Evolutionary conservation across 345 rosid species (phyloP).

Genomic region (Populus alba): DNA sequence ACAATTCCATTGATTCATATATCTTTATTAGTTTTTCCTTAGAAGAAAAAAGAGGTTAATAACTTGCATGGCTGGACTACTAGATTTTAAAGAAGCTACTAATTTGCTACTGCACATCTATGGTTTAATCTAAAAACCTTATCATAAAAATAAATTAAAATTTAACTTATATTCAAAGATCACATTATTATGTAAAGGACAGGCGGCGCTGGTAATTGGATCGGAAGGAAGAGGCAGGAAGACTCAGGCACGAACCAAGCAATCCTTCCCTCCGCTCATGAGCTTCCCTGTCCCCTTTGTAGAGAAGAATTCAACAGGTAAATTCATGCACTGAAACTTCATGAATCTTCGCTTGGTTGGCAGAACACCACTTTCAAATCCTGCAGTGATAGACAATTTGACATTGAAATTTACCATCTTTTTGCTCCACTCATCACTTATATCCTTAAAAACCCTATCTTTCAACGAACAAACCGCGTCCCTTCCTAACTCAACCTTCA

Average conservation of each 20-base stretch:
- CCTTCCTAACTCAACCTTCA: not conserved
- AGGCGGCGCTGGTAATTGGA: too few species aligned
- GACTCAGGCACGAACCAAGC: not conserved
- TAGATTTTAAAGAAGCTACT: too few species aligned
- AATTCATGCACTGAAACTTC: not conserved
- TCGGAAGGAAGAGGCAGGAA: not conserved
- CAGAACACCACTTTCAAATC: not conserved
- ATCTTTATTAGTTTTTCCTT: too few species aligned
- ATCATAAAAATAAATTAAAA: too few species aligned
- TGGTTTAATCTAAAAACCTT: too few species aligned
- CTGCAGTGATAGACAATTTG: not conserved
- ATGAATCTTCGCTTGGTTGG: not conserved
- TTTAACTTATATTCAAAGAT: too few species aligned
- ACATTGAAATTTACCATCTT: constrained; percentile 12
- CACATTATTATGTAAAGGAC: too few species aligned
- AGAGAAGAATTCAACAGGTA: not conserved
- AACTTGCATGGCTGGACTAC: too few species aligned
- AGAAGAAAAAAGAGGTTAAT: too few species aligned
- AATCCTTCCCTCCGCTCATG: constrained; percentile 1
- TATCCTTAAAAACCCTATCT: not conserved
- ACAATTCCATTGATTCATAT: too few species aligned
- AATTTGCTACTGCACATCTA: too few species aligned
- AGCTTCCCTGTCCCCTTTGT: constrained; percentile 11
- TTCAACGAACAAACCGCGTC: not conserved
- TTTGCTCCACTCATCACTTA: constrained; percentile 24